Percentiles rank a stretch among this genome's conserved stretches.
Conservation (phyloP, 306 rosid species). For the Dalbergia oliveri region DNA sequence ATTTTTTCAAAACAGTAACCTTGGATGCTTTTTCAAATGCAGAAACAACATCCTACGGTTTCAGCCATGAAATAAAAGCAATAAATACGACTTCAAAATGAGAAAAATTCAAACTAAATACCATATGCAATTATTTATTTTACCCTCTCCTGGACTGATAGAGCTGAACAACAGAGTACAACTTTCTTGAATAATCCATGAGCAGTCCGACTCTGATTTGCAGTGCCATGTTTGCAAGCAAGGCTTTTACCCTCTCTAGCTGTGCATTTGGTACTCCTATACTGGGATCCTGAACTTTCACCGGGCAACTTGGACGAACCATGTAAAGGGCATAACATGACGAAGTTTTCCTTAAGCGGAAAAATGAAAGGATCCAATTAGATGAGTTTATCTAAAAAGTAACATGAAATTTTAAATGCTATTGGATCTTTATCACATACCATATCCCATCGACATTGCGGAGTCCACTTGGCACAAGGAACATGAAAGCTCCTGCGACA, state of each 20-base stretch:
- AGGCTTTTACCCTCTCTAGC: constrained; percentile 45
- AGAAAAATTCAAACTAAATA: not conserved
- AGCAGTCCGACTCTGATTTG: constrained; percentile 46
- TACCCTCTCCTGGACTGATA: constrained; percentile 80
- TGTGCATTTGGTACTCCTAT: constrained; percentile 51
- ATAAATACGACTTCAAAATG: not conserved
- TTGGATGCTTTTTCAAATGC: constrained; percentile 74
- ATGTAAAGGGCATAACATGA: constrained; percentile 92
- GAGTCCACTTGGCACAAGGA: constrained; percentile 83
- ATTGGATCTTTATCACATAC: constrained; percentile 53
- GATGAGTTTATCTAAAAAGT: not conserved
- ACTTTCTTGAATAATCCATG: constrained; percentile 65
- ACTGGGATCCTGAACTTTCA: constrained; percentile 63
- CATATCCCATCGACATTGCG: constrained; percentile 90
- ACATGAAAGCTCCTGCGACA: constrained; percentile 96
- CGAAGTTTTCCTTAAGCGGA: constrained; percentile 75
- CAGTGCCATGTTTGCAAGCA: constrained; percentile 46
- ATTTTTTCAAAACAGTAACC: constrained; percentile 68
- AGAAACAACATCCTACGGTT: constrained; percentile 72
- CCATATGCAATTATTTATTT: constrained; percentile 40
- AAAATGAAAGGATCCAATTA: constrained; percentile 27
- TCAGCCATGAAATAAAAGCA: constrained; percentile 33
- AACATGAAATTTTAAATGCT: constrained; percentile 10
- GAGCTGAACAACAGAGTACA: constrained; percentile 91
- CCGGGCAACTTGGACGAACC: constrained; percentile 66